Evolutionary conservation across 192 early-diverging fungal genomes (phyloP), one percentile per base, ranked within the genome.

Genomic region (Helicostylum pulchrum): DNA sequence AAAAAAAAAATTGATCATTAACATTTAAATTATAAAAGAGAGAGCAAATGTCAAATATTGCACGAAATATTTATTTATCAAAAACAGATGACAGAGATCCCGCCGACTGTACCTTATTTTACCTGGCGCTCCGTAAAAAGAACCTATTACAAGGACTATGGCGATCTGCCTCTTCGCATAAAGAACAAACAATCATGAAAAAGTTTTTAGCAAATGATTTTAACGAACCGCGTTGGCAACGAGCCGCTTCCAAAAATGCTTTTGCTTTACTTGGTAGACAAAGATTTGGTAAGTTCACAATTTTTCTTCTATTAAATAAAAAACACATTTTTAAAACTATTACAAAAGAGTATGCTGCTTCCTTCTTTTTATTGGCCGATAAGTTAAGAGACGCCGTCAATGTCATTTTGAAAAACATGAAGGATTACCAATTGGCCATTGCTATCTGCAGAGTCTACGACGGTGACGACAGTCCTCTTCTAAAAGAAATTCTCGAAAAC

Each of bases 191-290:
- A 47, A 85, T 85, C 26, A 98, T 97, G 95, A 49, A 93, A n/a
- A 82, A 83, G 39, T 98, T 99, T 72, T 73, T 99, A 49, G 80
- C 86, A 6, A 91, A 98, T 77, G 92, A 98, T 75, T 99, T 99
- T 82, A 80, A 84, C 14, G 84, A 92, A 55, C 80, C 88, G 4
- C 77, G 92, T 45, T 99, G 97, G 97, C 87, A 83, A 65, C 94
- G 87, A 14, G 94, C 96, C 0, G 97, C 97, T 2, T 75, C 87
- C n/a, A 99, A 99, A 70, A 99, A 99, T 67, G 97, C 97, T 2
- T 99, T 92, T 77, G 97, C 90, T n/a, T 70, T 99, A 42, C 74
- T 99, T 21, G 93, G 96, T 62, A 93, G 92, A 65, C 95, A 97
- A 62, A 81, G 96, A 50, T 98, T 92, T 67, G 85, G 90, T 92